Evolutionary conservation across 1,284 basidiomycete species (phyloP).

Genomic region (Cystobasidiaceae sp.): DNA sequence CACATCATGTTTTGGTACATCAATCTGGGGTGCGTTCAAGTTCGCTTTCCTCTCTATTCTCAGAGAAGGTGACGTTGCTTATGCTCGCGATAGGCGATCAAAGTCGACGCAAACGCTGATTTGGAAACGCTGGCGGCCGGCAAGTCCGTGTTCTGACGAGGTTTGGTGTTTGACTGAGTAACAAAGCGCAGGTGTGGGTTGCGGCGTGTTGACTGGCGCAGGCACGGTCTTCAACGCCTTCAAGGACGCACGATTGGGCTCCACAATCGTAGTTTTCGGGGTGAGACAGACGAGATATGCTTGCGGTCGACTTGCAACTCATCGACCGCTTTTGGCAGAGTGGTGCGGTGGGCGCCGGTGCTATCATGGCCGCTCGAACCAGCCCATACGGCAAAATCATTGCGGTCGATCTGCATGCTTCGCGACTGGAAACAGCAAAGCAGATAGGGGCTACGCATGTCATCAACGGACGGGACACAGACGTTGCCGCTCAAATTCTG

Average conservation of each 20-base stretch:
- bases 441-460: constrained; percentile 9
- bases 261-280: neutral
- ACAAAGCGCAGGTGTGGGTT: neutral
- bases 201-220: neutral
- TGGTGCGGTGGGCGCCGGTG: neutral
- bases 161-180: no score
- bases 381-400: neutral
- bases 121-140: neutral
- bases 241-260: neutral
- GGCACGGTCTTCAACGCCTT: neutral
- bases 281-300: neutral
- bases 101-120: neutral
- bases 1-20: neutral
- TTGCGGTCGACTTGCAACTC: no score
- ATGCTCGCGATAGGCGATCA: neutral
- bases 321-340: no score
- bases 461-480: neutral
- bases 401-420: neutral
- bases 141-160: neutral
- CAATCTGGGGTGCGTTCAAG: neutral
- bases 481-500: neutral
- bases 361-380: neutral
- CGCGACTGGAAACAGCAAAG: neutral
- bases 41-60: neutral
- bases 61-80: neutral